Percentiles rank a stretch among this genome's conserved stretches.
These are phyloP conservation scores for Cryptosporidium tyzzeri DNA, from an alignment of 169 alveolate genomes.

Conservation along the genomic window DNA sequence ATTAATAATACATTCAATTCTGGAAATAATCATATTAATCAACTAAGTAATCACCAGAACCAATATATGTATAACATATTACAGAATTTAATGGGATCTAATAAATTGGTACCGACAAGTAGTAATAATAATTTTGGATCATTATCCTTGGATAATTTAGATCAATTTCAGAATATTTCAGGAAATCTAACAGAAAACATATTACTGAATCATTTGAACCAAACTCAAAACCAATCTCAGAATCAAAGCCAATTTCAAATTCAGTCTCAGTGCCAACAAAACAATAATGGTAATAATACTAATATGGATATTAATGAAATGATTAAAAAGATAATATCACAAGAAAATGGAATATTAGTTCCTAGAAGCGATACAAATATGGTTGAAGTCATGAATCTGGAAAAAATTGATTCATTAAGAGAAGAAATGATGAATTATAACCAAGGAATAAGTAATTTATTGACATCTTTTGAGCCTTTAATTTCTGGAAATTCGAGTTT, in stretches of 20 bases:
- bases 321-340: constrained; percentile 9
- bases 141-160: not conserved
- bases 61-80: not conserved
- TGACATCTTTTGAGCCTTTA: constrained; percentile 1
- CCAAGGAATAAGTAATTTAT: not conserved
- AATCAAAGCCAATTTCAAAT: not conserved
- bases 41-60: not conserved
- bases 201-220: not conserved
- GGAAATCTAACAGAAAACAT: not conserved
- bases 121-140: not conserved
- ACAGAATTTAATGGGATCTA: not conserved
- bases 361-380: not conserved
- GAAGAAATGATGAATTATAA: not conserved
- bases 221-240: not conserved
- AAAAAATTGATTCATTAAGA: not conserved
- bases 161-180: constrained; percentile 9
- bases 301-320: constrained; percentile 12
- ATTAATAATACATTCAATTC: not conserved
- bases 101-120: not conserved
- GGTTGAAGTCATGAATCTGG: not conserved
- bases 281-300: not conserved
- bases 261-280: not conserved
- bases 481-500: not conserved
- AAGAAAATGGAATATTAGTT: not conserved
- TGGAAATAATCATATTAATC: not conserved